phyloP scores from a whole-genome alignment of 805 yeast genomes.

The Metschnikowia amazonensis region DNA sequence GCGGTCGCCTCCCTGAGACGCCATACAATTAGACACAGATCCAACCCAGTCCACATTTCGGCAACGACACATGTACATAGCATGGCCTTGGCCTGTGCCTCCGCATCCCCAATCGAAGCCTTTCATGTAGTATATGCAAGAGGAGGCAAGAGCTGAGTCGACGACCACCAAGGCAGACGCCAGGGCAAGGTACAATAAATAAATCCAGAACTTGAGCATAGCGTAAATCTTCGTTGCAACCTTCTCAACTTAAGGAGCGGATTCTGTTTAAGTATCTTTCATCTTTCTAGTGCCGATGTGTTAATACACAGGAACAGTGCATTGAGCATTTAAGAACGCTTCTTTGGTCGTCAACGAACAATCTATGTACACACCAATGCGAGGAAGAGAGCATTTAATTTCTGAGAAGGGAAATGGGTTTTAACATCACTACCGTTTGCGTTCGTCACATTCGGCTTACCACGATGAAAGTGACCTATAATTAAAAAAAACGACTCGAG shows the following conservation, averaged over 20 bases:
- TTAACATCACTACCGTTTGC: background rate
- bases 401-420: background rate
- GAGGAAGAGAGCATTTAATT: background rate
- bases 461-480: background rate
- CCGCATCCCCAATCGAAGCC: conserved; percentile 21
- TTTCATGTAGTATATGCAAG: conserved; percentile 19
- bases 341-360: background rate
- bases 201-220: background rate
- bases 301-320: background rate
- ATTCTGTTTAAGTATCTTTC: background rate
- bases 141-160: conserved; percentile 19
- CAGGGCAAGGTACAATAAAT: background rate
- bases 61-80: conserved; percentile 19
- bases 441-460: background rate
- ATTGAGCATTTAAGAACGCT: conserved; percentile 3
- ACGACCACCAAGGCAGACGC: conserved; percentile 15
- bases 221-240: background rate
- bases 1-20: conserved; percentile 11
- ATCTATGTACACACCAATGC: background rate
- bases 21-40: conserved; percentile 18
- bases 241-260: background rate
- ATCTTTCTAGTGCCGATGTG: background rate
- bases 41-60: conserved; percentile 19
- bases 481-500: background rate
- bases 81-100: conserved; percentile 19